These are phyloP conservation scores for Kokia cookei DNA, from an alignment of 441 rosid genomes.

Conservation along the genomic window DNA sequence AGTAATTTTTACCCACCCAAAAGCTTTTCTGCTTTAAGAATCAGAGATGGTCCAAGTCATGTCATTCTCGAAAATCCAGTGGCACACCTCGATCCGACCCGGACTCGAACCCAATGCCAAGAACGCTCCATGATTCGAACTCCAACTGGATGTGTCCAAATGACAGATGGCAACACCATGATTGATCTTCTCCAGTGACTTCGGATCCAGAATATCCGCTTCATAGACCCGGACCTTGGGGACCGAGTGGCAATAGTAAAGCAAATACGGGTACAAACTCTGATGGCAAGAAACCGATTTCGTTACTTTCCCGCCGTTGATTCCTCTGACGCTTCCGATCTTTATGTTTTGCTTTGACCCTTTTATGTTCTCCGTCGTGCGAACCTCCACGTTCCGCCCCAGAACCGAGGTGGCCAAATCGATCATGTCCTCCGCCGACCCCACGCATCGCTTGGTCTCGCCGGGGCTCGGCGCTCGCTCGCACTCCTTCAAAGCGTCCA, in stretches of 20 bases:
- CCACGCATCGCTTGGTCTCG: constrained; percentile 88
- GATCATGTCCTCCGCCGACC: constrained; percentile 84
- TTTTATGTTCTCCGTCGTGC: constrained; percentile 54
- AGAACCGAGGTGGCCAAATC: constrained; percentile 81
- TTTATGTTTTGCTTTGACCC: constrained; percentile 60
- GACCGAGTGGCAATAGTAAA: constrained; percentile 97
- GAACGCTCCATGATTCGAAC: constrained; percentile 84
- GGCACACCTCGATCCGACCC: constrained; percentile 84
- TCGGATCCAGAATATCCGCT: constrained; percentile 66
- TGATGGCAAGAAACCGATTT: constrained; percentile 94
- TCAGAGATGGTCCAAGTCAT: constrained; percentile 84
- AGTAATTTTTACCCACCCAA: not conserved
- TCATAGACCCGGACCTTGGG: constrained; percentile 89
- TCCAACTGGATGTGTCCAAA: constrained; percentile 86
- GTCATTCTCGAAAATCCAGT: constrained; percentile 95
- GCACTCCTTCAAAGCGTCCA: constrained; percentile 65
- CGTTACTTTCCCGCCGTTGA: constrained; percentile 83
- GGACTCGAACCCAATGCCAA: constrained; percentile 73
- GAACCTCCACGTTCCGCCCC: constrained; percentile 59
- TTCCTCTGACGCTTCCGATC: constrained; percentile 63
- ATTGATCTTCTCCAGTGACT: constrained; percentile 49
- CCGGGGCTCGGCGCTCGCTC: constrained; percentile 79
- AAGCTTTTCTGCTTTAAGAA: constrained; percentile 9
- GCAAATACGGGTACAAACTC: constrained; percentile 76
- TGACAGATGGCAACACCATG: constrained; percentile 94